phyloP scores from a whole-genome alignment of 345 rosid genomes.

The Ricinus communis region DNA sequence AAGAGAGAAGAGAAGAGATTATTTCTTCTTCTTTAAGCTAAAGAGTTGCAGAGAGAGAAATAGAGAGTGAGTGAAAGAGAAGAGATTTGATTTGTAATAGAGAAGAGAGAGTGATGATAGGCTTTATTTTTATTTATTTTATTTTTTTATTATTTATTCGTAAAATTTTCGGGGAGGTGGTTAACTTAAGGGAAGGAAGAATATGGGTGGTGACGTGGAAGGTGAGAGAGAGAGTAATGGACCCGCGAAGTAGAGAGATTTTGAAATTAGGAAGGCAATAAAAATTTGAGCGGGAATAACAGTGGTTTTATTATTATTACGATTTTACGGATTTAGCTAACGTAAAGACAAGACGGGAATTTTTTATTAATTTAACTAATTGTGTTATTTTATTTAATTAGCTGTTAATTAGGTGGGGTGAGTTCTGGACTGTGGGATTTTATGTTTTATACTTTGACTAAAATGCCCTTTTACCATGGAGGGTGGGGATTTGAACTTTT shows the following conservation, averaged over 20 bases:
- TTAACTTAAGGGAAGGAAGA: too few relatives aligned
- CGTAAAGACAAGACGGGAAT: not conserved
- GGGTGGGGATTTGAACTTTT: too few relatives aligned
- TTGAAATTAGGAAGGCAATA: slow-evolving; percentile 31
- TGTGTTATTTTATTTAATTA: too few relatives aligned
- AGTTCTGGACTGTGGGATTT: too few relatives aligned
- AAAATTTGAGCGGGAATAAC: slow-evolving; percentile 59
- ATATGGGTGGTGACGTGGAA: slow-evolving; percentile 32
- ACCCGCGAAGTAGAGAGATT: slow-evolving; percentile 30
- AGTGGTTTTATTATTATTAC: slow-evolving; percentile 9
- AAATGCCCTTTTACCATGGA: not conserved
- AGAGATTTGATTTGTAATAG: slow-evolving; percentile 5
- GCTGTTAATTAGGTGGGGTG: too few relatives aligned
- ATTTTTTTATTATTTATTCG: not conserved
- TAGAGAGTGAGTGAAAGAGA: slow-evolving; percentile 23
- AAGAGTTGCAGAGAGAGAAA: slow-evolving; percentile 20
- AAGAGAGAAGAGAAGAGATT: slow-evolving; percentile 28
- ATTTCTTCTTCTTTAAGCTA: slow-evolving; percentile 77
- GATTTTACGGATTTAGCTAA: not conserved
- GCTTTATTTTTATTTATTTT: slow-evolving; percentile 18
- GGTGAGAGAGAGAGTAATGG: slow-evolving; percentile 18
- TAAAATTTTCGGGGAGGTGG: slow-evolving; percentile 1
- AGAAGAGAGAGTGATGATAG: slow-evolving; percentile 3
- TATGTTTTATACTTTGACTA: not conserved
- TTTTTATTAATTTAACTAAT: not conserved